A percentile compares a stretch with the other conserved stretches of the same genome.
These are phyloP conservation scores for Fusarium vanettenii DNA, from an alignment of 2,329 filamentous ascomycete species.

Conservation along the genomic window DNA sequence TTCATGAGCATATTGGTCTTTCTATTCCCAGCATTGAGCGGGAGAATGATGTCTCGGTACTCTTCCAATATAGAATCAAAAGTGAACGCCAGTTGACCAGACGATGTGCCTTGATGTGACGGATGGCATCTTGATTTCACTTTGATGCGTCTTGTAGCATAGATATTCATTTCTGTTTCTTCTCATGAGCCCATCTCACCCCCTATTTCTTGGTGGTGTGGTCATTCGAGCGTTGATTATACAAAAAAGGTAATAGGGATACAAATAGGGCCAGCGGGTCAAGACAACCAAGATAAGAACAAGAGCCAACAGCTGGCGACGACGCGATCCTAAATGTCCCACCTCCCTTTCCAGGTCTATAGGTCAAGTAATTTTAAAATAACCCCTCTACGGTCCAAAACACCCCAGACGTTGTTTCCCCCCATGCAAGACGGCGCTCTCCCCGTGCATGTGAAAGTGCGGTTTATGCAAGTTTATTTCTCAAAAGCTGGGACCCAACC, in stretches of 20 bases:
- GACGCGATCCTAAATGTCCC: neutral
- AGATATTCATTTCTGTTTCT: neutral
- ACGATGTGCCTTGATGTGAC: neutral
- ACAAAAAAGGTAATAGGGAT: neutral
- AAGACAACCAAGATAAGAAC: neutral
- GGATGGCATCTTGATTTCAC: neutral
- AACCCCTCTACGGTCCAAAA: conserved; percentile 15
- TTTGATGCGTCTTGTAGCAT: neutral
- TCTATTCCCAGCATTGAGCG: conserved; percentile 40
- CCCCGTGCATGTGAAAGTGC: conserved; percentile 22
- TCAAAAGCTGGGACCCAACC: conserved; percentile 56
- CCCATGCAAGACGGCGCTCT: conserved; percentile 18
- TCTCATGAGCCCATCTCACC: neutral
- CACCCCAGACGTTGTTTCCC: conserved; percentile 13
- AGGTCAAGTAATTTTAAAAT: conserved; percentile 22
- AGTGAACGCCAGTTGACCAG: conserved; percentile 30
- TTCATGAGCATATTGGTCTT: conserved; percentile 48
- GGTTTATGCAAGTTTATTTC: conserved; percentile 7
- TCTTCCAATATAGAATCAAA: conserved; percentile 34
- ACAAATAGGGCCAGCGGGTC: conserved; percentile 3
- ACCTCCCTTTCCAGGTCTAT: conserved; percentile 13
- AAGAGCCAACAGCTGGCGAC: neutral
- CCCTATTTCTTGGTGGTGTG: neutral
- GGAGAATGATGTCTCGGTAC: conserved; percentile 30
- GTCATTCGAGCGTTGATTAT: conserved; percentile 1